Base-by-base conservation (phyloP, 192 early-diverging fungal genomes). In the Umbelopsis isabellina region DNA sequence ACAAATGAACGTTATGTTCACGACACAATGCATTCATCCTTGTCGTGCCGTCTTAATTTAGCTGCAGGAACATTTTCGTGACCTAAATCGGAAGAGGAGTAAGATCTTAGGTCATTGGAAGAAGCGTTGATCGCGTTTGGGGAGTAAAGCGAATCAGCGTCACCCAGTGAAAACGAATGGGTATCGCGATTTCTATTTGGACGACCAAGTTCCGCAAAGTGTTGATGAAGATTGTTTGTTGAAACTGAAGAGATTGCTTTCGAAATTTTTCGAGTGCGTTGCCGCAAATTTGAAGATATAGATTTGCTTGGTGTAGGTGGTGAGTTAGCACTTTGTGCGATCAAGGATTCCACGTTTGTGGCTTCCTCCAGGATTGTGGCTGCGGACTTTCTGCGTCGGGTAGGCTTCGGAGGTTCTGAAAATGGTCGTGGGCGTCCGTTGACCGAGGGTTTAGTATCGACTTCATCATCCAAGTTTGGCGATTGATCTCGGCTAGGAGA, bases 1-100 rank as follows among this genome's bases (percentile, higher is more conserved):
- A 68, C 44, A 37, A 45, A 49, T 33, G 46, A 51, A 27, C 3
- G 50, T 15, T 15, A n/a, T 15, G 13, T 8, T 58, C 52, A 71
- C 46, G 70, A 71, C 13, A 71, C 64, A 64, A 71, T 49, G 48
- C 70, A 71, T 16, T 71, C 70, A 7, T 71, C 70, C 7, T 61
- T 61, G 15, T 61, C 55, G 21, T 12, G 16, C 11, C 33, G 27
- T 12, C 55, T 61, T n/a, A 25, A 33, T 30, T n/a, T 61, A 25
- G 55, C 23, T 10, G 25, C 55, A 61, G 21, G 30, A 16, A 61
- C 25, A n/a, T 13, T 16, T 35, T 61, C 55, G 10, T 30, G 55
- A 18, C 25, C 12, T 2, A 61, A 18, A 15, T 18, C 15, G 18
- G 55, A 61, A 7, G 55, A 61, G 12, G 25, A 35, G 8, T 25